A percentile compares a stretch with the other conserved stretches of the same genome.
These are phyloP conservation scores for Capronia americana DNA, from an alignment of 2,329 filamentous ascomycete genomes.

Conservation along the genomic window DNA sequence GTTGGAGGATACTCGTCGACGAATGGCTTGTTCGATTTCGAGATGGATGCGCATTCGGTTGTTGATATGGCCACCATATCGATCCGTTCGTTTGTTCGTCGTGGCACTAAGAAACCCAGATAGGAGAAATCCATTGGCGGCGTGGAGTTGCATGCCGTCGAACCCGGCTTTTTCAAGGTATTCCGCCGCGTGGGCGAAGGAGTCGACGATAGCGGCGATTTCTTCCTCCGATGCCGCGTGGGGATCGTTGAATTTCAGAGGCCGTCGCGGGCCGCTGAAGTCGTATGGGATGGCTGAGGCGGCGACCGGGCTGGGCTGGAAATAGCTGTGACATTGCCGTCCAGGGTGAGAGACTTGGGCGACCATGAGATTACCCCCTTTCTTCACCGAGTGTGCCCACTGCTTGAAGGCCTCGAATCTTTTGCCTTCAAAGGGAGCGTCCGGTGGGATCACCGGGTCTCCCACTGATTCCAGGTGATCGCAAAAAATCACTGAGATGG, in stretches of 20 bases:
- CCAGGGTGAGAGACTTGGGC: conserved; percentile 70
- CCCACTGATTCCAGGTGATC: conserved; percentile 65
- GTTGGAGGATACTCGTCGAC: conserved; percentile 31
- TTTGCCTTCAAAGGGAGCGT: conserved; percentile 58
- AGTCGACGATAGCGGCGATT: conserved; percentile 61
- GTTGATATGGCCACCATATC: conserved; percentile 70
- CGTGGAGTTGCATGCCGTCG: conserved; percentile 59
- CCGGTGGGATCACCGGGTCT: conserved; percentile 65
- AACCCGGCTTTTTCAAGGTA: conserved; percentile 69
- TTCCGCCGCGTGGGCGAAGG: conserved; percentile 67
- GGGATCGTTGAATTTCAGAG: conserved; percentile 47
- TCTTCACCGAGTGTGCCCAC: conserved; percentile 62
- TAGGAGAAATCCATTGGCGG: conserved; percentile 64
- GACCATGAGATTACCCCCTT: conserved; percentile 64
- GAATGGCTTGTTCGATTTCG: conserved; percentile 56
- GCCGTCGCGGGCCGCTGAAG: conserved; percentile 50
- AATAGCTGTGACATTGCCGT: conserved; percentile 55
- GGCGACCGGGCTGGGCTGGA: conserved; percentile 52
- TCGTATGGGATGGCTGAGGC: conserved; percentile 11
- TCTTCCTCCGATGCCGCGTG: conserved; percentile 44
- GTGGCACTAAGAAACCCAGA: conserved; percentile 61
- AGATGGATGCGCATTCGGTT: conserved; percentile 66
- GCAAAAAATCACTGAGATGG: conserved; percentile 62
- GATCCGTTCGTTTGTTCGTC: conserved; percentile 65
- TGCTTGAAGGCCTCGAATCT: conserved; percentile 67